Evolutionary conservation across 805 yeast genomes (phyloP).

Genomic region (Yarrowia sp.): DNA sequence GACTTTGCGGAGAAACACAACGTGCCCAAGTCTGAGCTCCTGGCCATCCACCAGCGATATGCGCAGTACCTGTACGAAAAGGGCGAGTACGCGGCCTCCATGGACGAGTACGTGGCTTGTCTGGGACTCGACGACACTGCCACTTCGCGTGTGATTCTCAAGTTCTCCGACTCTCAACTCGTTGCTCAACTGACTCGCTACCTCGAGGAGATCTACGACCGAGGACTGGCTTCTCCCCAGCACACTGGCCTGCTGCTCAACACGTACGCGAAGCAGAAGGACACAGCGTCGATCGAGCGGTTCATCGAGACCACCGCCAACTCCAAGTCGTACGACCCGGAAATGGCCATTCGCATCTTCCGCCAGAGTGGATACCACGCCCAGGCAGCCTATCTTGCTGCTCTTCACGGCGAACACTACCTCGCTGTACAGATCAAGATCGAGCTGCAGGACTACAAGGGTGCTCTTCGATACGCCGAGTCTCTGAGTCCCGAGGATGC

Average conservation of each 20-base stretch:
- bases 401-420: slow-evolving; percentile 68
- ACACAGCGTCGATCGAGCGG: slow-evolving; percentile 52
- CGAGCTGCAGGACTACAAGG: slow-evolving; percentile 58
- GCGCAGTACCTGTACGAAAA: slow-evolving; percentile 72
- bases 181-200: slow-evolving; percentile 63
- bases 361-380: slow-evolving; percentile 66
- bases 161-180: slow-evolving; percentile 73
- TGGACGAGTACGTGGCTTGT: slow-evolving; percentile 67
- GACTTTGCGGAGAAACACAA: slow-evolving; percentile 52
- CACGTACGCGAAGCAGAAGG: slow-evolving; percentile 74
- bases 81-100: slow-evolving; percentile 65
- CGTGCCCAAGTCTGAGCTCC: slow-evolving; percentile 37
- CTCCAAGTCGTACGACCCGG: slow-evolving; percentile 50
- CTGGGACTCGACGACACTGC: slow-evolving; percentile 40
- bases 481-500: slow-evolving; percentile 75
- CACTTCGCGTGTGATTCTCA: slow-evolving; percentile 72
- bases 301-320: slow-evolving; percentile 46
- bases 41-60: slow-evolving; percentile 52
- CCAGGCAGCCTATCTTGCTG: slow-evolving; percentile 69
- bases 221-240: slow-evolving; percentile 62
- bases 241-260: slow-evolving; percentile 79
- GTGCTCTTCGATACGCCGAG: slow-evolving; percentile 63
- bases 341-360: slow-evolving; percentile 64
- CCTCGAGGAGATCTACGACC: slow-evolving; percentile 56
- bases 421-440: slow-evolving; percentile 73